These are phyloP conservation scores for Eucalyptus regnans DNA, from an alignment of 345 rosid species.

Conservation along the genomic window DNA sequence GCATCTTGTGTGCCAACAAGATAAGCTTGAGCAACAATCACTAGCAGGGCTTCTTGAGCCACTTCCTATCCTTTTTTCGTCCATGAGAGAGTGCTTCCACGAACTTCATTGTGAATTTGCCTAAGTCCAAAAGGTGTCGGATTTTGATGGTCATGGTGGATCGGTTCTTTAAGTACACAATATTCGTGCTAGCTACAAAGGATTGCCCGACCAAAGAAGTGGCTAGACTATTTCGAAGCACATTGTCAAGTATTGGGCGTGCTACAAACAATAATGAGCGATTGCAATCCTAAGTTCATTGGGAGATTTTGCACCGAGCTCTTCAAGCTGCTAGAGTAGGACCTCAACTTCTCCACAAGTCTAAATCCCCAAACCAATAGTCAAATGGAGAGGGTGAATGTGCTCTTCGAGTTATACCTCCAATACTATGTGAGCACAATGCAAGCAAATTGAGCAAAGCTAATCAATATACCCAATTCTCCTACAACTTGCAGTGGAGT, in stretches of 20 bases:
- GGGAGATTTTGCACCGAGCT: not conserved
- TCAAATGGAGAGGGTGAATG: too few relatives aligned
- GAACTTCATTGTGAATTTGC: not conserved
- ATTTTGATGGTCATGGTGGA: not conserved
- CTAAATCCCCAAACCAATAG: not conserved
- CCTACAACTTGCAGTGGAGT: fast-evolving
- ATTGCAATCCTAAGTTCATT: not conserved
- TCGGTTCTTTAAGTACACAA: not conserved
- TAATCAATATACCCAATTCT: not conserved
- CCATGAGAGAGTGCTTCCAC: not conserved
- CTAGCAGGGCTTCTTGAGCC: too few relatives aligned
- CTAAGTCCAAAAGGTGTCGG: not conserved
- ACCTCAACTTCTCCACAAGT: not conserved
- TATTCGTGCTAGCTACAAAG: not conserved
- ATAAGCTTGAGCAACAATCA: too few relatives aligned
- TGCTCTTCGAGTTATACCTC: not conserved
- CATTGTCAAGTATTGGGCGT: not conserved
- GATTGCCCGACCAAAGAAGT: not conserved
- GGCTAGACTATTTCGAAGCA: not conserved
- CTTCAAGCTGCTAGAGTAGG: not conserved
- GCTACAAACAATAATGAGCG: not conserved
- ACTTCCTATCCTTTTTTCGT: too few relatives aligned
- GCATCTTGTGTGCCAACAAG: too few relatives aligned
- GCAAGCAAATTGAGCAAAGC: not conserved
- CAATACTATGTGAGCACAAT: not conserved